phyloP scores from a whole-genome alignment of 2,329 filamentous ascomycete species.

The Pseudopyrenochaeta lycopersici region DNA sequence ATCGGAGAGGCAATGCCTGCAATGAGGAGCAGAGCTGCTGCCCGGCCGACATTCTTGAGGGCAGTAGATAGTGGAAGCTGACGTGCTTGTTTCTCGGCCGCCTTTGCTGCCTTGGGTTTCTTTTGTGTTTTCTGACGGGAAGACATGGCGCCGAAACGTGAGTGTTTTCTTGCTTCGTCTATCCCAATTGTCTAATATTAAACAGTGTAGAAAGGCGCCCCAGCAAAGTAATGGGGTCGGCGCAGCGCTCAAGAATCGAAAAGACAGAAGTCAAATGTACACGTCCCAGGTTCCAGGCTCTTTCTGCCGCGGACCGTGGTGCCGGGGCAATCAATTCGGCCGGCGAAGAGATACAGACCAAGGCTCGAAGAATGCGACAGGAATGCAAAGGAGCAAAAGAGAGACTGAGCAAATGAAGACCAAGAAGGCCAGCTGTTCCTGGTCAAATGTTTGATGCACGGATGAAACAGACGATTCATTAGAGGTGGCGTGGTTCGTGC shows the following conservation, averaged over 20 bases:
- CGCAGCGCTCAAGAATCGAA: conserved; percentile 4
- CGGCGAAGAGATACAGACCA: conserved; percentile 23
- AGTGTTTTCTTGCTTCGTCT: conserved; percentile 5
- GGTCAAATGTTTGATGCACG: conserved; percentile 37
- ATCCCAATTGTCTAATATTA: neutral
- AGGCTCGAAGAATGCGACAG: conserved; percentile 4
- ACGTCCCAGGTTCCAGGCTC: conserved; percentile 17
- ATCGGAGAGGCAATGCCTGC: conserved; percentile 73
- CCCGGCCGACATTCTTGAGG: conserved; percentile 43
- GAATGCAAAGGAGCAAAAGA: conserved; percentile 14
- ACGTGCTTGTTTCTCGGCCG: conserved; percentile 33
- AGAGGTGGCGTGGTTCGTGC: conserved; percentile 29
- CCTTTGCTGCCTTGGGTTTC: conserved; percentile 44
- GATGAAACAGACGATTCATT: conserved; percentile 46
- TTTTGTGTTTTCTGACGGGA: conserved; percentile 43
- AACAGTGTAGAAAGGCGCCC: neutral
- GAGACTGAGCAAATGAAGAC: conserved; percentile 17
- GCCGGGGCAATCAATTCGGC: conserved; percentile 29
- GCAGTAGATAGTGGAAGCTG: conserved; percentile 32
- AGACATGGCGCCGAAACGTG: conserved; percentile 40
- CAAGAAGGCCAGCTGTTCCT: conserved; percentile 45
- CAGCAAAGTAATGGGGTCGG: neutral
- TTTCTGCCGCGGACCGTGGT: conserved; percentile 28
- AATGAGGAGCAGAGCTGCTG: conserved; percentile 60
- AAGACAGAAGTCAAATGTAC: conserved; percentile 24